Conservation (phyloP, 1,284 basidiomycete species). For the Vanrija sp. region DNA sequence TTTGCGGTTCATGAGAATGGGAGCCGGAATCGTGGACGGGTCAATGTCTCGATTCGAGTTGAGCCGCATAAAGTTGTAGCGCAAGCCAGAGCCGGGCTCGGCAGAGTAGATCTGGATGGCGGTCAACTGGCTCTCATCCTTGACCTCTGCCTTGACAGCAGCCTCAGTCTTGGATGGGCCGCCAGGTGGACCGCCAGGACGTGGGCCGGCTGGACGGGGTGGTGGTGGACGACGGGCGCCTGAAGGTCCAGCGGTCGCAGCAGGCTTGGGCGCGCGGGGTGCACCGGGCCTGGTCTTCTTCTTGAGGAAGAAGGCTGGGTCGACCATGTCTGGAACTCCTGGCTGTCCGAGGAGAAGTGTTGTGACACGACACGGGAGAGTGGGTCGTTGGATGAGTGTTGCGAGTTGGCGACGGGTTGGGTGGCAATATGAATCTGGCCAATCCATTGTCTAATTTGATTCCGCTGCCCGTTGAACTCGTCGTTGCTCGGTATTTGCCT, state of each 20-base stretch:
- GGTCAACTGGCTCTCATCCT: conserved; percentile 15
- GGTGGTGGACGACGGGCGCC: background rate
- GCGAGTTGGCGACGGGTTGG: no score
- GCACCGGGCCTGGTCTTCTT: conserved; percentile 21
- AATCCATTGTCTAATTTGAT: no score
- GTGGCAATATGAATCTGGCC: no score
- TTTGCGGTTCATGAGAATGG: conserved; percentile 41
- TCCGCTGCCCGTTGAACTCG: no score
- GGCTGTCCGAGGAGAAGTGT: conserved; percentile 27
- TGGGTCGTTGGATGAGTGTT: no score
- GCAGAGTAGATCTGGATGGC: conserved; percentile 41
- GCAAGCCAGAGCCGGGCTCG: conserved; percentile 14
- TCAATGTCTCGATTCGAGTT: conserved; percentile 31
- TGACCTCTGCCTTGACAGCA: background rate
- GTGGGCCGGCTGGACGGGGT: conserved; percentile 2
- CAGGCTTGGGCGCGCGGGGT: background rate
- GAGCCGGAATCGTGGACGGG: conserved; percentile 26
- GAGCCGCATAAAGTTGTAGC: conserved; percentile 42
- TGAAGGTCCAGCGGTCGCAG: background rate
- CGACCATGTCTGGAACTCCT: background rate
- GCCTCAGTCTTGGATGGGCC: conserved; percentile 4
- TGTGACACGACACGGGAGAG: background rate
- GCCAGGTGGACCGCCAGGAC: background rate
- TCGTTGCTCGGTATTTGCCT: no score
- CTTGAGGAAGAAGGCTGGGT: conserved; percentile 30